A percentile compares a stretch with the other conserved stretches of the same genome.
These are phyloP conservation scores for Tolypocladium guangdongense DNA, from an alignment of 2,329 filamentous ascomycete genomes.

Conservation along the genomic window DNA sequence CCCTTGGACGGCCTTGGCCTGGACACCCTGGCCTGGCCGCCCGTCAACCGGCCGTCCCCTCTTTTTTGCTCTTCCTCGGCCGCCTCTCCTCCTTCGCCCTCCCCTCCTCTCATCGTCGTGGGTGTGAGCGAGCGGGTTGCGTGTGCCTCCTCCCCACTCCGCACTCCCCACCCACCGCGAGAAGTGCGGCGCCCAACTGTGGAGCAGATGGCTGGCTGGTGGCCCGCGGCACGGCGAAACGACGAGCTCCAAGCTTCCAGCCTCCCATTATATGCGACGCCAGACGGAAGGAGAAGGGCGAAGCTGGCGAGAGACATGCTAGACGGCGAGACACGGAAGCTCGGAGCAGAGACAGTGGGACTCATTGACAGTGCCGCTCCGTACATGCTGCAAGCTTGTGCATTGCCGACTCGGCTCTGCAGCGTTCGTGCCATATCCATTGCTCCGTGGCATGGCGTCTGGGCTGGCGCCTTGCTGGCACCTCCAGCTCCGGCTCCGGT, in stretches of 20 bases:
- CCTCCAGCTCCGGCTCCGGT: background rate
- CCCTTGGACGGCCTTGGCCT: background rate
- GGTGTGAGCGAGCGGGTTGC: background rate
- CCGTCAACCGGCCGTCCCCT: background rate
- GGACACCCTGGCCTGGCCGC: background rate
- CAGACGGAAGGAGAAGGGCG: background rate
- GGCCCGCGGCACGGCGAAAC: background rate
- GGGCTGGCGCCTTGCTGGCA: background rate
- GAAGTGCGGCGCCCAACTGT: conserved; percentile 1
- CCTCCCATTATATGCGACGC: background rate
- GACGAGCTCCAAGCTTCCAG: background rate
- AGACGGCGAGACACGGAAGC: background rate
- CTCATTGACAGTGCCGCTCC: background rate
- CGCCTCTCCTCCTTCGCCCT: background rate
- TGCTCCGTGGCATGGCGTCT: background rate
- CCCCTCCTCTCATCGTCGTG: background rate
- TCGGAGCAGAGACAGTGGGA: background rate
- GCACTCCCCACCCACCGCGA: too few relatives aligned
- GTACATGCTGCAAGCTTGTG: background rate
- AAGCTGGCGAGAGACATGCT: background rate
- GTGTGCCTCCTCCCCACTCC: background rate
- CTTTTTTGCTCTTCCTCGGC: background rate
- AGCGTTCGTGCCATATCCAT: too few relatives aligned
- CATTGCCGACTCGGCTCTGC: background rate
- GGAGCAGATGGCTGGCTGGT: conserved; percentile 1